These are phyloP conservation scores for Trichoderma parareesei DNA, from an alignment of 495 filamentous ascomycete species.

Conservation along the genomic window DNA sequence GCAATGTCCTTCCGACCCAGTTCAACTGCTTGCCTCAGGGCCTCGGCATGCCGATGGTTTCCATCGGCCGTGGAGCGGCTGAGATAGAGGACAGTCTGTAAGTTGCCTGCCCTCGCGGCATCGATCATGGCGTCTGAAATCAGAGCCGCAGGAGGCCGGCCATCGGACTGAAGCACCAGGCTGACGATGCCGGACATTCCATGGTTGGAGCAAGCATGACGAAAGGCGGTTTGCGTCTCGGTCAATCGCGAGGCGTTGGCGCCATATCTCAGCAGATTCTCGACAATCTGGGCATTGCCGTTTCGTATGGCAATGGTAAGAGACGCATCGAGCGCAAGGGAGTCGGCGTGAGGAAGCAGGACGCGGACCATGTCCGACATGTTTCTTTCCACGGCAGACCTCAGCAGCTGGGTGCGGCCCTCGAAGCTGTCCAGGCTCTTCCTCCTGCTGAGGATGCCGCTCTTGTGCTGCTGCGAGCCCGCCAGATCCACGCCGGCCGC, in stretches of 20 bases:
- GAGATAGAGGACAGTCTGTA: conserved; percentile 35
- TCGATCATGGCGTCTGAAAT: conserved; percentile 37
- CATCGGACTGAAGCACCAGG: conserved; percentile 35
- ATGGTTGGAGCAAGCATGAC: conserved; percentile 31
- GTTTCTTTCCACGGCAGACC: conserved; percentile 35
- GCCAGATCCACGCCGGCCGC: conserved; percentile 35
- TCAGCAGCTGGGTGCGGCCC: conserved; percentile 34
- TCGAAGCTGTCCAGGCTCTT: conserved; percentile 34
- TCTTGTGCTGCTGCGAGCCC: conserved; percentile 19
- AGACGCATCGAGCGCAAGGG: conserved; percentile 28
- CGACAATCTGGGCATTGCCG: conserved; percentile 26
- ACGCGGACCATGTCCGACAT: conserved; percentile 42
- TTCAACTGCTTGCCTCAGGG: conserved; percentile 33
- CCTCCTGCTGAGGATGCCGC: conserved; percentile 32
- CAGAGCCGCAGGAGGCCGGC: conserved; percentile 25
- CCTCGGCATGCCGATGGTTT: conserved; percentile 34
- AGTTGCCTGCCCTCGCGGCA: conserved; percentile 33
- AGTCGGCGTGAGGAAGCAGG: conserved; percentile 34
- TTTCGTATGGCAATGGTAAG: conserved; percentile 34
- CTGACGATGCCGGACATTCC: conserved; percentile 31
- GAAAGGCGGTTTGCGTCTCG: conserved; percentile 37
- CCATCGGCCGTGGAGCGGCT: conserved; percentile 37
- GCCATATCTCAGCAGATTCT: conserved; percentile 33
- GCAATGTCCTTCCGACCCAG: conserved; percentile 35
- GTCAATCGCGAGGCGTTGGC: conserved; percentile 29